Conservation (phyloP, 306 rosid genomes). For the Myrica gale region DNA sequence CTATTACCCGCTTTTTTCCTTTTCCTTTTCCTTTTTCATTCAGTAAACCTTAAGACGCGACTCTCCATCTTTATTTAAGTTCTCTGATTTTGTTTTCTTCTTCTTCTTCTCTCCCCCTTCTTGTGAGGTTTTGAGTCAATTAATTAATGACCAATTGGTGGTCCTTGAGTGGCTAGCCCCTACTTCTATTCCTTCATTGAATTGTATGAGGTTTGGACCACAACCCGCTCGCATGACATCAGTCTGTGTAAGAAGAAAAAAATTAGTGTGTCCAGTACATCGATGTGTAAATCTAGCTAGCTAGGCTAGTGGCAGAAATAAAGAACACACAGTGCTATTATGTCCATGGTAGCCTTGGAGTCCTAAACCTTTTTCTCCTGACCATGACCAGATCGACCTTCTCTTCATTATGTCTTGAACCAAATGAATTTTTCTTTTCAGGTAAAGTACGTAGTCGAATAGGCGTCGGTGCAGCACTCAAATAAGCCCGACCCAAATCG, state of each 20-base stretch:
- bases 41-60: too few species aligned
- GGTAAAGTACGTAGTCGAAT: neutral
- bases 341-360: slow-evolving; percentile 1
- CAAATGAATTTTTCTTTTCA: neutral
- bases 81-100: neutral
- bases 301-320: neutral
- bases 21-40: neutral
- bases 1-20: neutral
- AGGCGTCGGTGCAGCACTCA: too few species aligned
- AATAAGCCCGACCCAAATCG: too few species aligned
- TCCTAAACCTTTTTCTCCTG: neutral
- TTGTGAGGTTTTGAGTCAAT: slow-evolving; percentile 1
- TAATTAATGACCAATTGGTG: slow-evolving; percentile 29
- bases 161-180: slow-evolving; percentile 36
- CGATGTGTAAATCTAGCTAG: neutral
- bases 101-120: neutral
- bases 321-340: neutral
- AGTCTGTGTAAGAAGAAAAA: neutral
- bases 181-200: slow-evolving; percentile 22
- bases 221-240: slow-evolving; percentile 27
- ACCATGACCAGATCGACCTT: neutral
- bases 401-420: neutral
- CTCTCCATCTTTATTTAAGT: too few species aligned
- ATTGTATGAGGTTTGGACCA: slow-evolving; percentile 43
- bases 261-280: neutral